Base-by-base conservation (phyloP, 2,329 filamentous ascomycete species). In the Hymenoscyphus infarciens region DNA sequence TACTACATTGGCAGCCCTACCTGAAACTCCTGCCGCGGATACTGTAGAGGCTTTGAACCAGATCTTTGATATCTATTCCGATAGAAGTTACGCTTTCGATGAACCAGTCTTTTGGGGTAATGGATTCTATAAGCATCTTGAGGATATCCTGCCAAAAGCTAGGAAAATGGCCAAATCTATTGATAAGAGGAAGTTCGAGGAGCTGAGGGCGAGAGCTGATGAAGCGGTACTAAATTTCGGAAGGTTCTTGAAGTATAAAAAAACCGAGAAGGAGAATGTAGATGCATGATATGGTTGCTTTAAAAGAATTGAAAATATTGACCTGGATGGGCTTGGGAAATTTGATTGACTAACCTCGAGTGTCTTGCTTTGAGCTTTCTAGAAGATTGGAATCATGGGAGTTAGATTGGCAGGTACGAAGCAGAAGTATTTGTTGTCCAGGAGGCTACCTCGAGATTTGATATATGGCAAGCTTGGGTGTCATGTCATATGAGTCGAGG, bases 1-100 rank as follows among this genome's bases (percentile, higher is more conserved):
- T 60, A 83, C 81, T 1, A 73, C 86, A 5, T 74, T 88, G 35
- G 76, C 80, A 35, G 74, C 75, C 10, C 75, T 83, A 19, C 83
- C 85, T 5, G 76, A 81, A 54, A 82, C 81, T 0, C 78, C 83
- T 1, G 74, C 80, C 1, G 86, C 85, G 1, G 84, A 88, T 55
- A 79, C 79, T 5, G 80, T 89, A 35, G 87, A 89, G 75, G 83
- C 85, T 16, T 75, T 89, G 53, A 85, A 89, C 74, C 85, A 88
- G 73, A 66, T 90, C 19, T 87, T 88, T 67, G 87, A 89, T 68
- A 80, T 90, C 7, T 90, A 89, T 74, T 83, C 81, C 29, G 84
- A 89, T 71, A 84, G 86, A 72, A 79, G 78, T 13, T 79, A 77
- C 60, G 76, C 79, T 11, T 87, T 82, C 71, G 87, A 89, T 71